These are phyloP conservation scores for Pythium vanterpoolii DNA, from an alignment of 352 stramenopile species.

Conservation along the genomic window DNA sequence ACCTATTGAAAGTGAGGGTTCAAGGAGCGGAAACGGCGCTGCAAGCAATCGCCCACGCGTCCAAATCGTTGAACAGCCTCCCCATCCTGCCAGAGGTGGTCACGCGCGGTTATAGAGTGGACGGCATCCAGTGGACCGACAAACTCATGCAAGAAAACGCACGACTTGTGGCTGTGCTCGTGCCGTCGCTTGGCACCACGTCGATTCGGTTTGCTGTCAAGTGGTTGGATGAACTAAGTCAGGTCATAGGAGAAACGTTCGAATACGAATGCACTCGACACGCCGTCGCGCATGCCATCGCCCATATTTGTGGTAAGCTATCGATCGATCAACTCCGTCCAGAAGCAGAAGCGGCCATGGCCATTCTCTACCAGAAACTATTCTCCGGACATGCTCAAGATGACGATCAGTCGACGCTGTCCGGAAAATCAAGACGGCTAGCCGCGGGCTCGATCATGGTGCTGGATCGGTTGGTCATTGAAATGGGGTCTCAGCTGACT, in stretches of 20 bases:
- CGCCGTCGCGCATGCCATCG: constrained; percentile 39
- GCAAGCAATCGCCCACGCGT: constrained; percentile 33
- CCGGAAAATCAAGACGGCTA: background rate
- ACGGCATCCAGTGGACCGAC: constrained; percentile 24
- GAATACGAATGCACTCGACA: constrained; percentile 25
- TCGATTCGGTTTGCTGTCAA: constrained; percentile 32
- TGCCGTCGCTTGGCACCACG: constrained; percentile 26
- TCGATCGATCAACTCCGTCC: background rate
- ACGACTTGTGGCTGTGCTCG: constrained; percentile 42
- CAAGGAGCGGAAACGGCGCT: constrained; percentile 43
- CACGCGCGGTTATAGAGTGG: constrained; percentile 32
- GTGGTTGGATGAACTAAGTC: constrained; percentile 40
- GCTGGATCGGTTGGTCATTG: constrained; percentile 45
- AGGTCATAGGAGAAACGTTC: constrained; percentile 28
- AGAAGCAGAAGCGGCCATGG: constrained; percentile 16
- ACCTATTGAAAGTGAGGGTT: constrained; percentile 28
- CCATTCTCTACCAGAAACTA: constrained; percentile 45
- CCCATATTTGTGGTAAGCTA: constrained; percentile 25
- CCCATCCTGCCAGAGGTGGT: constrained; percentile 34
- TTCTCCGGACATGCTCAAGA: constrained; percentile 23
- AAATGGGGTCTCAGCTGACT: constrained; percentile 32
- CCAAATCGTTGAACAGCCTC: constrained; percentile 34
- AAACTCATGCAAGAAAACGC: constrained; percentile 45
- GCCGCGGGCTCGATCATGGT: constrained; percentile 52
- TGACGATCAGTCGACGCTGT: background rate